Base-by-base conservation (phyloP, 441 rosid genomes). In the Hura crepitans region DNA sequence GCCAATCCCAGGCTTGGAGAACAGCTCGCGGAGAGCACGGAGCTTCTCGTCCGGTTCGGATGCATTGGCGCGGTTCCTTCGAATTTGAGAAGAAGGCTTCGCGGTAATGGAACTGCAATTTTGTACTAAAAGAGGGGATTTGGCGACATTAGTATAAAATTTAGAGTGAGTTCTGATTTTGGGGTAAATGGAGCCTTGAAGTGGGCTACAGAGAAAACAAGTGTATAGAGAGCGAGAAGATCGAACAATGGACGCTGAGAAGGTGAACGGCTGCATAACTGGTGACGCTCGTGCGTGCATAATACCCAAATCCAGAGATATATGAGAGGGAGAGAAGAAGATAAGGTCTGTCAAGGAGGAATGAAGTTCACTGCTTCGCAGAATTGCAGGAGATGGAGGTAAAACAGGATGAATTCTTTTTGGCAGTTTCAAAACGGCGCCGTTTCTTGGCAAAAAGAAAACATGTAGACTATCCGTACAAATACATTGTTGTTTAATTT, bases 71-170 rank as follows among this genome's bases (percentile, higher is more conserved):
- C 67, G 78, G 61, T 73, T 77, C 65, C 73, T 74, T 11, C 82
- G 87, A 73, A 89, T 72, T 70, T 91, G 88, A 43, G 88, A 89
- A 11, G 96, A 89, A 13, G 95, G 85, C 76, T 86, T 91, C 53
- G 93, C 95, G 6, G 91, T 82, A 75, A 91, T 73, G 65, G 91
- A 82, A 55, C 81, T 78, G 75, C 87, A 85, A n/a, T 77, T 87
- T 54, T 85, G 72, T 35, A 83, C 57, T 47, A 72, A 77, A 60
- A 23, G 69, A 58, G 61, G 76, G 61, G 65, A 7, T 50, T 18
- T 83, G 56, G 49, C 46, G 65, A 70, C 65, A 66, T 55, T 66
- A 67, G 35, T 30, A 57, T 33, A 73, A 74, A 67, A 30, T 60
- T 61, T 66, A 65, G 81, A 75, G 68, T 39, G 67, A 45, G 68